phyloP scores from a whole-genome alignment of 2,329 filamentous ascomycete genomes.

The Cladophialophora yegresii region DNA sequence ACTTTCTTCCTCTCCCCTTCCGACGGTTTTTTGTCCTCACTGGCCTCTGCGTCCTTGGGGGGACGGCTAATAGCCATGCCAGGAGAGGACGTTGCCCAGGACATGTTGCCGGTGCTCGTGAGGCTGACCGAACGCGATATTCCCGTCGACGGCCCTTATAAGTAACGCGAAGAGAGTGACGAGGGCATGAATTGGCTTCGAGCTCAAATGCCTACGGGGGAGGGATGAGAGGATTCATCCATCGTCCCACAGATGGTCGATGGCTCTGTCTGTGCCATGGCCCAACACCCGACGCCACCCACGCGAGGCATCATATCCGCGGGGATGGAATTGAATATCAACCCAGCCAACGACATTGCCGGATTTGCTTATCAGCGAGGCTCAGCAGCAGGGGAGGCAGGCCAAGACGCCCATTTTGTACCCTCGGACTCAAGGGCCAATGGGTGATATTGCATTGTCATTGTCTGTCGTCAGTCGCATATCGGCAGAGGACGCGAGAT shows the following conservation, averaged over 20 bases:
- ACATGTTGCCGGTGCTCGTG: constrained; percentile 7
- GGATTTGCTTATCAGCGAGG: constrained; percentile 21
- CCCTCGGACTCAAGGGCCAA: constrained; percentile 15
- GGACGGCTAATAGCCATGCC: constrained; percentile 37
- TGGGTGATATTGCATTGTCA: constrained; percentile 24
- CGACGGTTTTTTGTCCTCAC: constrained; percentile 22
- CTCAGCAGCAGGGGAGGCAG: constrained; percentile 12
- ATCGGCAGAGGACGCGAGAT: not conserved
- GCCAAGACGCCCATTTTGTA: not conserved
- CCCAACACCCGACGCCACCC: constrained; percentile 18
- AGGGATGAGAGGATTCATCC: not conserved
- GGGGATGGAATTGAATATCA: constrained; percentile 9
- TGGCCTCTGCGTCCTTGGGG: constrained; percentile 34
- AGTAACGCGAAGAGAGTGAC: not conserved
- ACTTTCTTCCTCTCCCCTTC: constrained; percentile 61
- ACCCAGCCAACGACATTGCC: constrained; percentile 16
- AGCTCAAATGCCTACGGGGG: not conserved
- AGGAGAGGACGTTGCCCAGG: constrained; percentile 34
- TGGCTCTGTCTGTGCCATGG: not conserved
- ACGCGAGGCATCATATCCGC: constrained; percentile 20
- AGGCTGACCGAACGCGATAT: not conserved
- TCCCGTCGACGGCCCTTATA: not conserved
- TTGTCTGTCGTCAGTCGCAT: constrained; percentile 20
- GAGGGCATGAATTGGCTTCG: not conserved
- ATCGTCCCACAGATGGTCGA: not conserved